Evolutionary conservation across 495 filamentous ascomycete species (phyloP).

Genomic region (Penicillium argentinense): DNA sequence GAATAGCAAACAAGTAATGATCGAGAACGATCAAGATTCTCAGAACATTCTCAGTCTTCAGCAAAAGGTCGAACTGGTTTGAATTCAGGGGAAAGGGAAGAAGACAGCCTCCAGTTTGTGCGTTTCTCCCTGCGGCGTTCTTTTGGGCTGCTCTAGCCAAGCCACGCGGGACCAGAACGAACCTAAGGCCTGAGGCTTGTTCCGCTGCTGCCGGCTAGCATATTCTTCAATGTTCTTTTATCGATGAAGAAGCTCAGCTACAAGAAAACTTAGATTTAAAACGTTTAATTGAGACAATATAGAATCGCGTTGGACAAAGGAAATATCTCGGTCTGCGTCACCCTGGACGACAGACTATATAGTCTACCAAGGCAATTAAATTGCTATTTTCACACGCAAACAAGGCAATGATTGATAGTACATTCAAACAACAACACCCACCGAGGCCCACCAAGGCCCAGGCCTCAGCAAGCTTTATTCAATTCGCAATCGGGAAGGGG

Average conservation of each 20-base stretch:
- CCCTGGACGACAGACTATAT: constrained; percentile 27
- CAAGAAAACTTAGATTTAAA: neutral
- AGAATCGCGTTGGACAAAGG: constrained; percentile 19
- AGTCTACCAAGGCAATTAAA: constrained; percentile 40
- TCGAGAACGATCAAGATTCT: too few relatives aligned
- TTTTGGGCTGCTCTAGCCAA: constrained; percentile 6
- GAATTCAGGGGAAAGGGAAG: constrained; percentile 7
- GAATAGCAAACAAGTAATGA: too few relatives aligned
- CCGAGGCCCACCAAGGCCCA: constrained; percentile 1
- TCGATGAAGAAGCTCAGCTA: too few relatives aligned
- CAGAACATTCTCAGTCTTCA: neutral
- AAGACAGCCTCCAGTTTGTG: constrained; percentile 10
- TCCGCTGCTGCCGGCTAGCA: neutral
- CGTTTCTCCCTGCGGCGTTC: constrained; percentile 9
- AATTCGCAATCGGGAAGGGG: constrained; percentile 19
- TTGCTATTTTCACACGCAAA: constrained; percentile 39
- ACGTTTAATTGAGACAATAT: constrained; percentile 1
- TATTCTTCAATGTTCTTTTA: too few relatives aligned
- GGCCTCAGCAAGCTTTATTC: constrained; percentile 19
- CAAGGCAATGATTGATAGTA: constrained; percentile 40
- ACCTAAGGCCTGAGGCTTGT: constrained; percentile 3
- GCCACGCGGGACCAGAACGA: constrained; percentile 19
- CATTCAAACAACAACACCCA: constrained; percentile 31
- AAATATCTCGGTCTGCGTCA: constrained; percentile 27
- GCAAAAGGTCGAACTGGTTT: neutral